phyloP scores from a whole-genome alignment of 805 yeast species.

The Wickerhamomyces silvicola region DNA sequence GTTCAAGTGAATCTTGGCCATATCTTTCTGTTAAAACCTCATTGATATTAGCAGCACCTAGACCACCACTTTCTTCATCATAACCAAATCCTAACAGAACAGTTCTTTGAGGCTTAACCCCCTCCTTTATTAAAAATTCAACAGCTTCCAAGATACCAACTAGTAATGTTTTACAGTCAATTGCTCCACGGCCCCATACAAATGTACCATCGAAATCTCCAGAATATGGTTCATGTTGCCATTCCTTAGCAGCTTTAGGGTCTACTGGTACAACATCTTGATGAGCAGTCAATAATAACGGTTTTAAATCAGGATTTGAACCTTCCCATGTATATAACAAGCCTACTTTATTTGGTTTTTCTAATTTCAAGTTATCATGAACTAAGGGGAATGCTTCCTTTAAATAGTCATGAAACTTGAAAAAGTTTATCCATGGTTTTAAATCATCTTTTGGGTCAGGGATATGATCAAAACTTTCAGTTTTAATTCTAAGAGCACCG shows the following conservation, averaged over 20 bases:
- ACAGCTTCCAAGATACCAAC: constrained; percentile 57
- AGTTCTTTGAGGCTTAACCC: constrained; percentile 49
- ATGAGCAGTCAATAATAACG: constrained; percentile 68
- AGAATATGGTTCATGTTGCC: constrained; percentile 62
- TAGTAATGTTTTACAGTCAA: constrained; percentile 64
- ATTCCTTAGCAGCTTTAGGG: constrained; percentile 42
- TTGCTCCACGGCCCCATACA: constrained; percentile 67
- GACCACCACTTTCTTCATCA: constrained; percentile 53
- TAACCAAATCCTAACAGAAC: constrained; percentile 62
- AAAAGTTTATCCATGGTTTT: constrained; percentile 27
- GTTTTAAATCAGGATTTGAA: constrained; percentile 40
- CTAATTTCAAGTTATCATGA: constrained; percentile 39
- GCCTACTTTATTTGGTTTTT: constrained; percentile 56
- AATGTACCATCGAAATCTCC: constrained; percentile 55
- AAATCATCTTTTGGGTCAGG: constrained; percentile 23
- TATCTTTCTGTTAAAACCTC: constrained; percentile 41
- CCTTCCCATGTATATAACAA: constrained; percentile 65
- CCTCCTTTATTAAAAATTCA: constrained; percentile 40
- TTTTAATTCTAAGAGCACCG: constrained; percentile 57
- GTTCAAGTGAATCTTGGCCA: constrained; percentile 54
- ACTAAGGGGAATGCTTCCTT: constrained; percentile 49
- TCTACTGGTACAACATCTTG: constrained; percentile 78
- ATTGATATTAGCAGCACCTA: constrained; percentile 46
- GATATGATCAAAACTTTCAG: constrained; percentile 50
- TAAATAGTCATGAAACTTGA: constrained; percentile 42